phyloP scores from a whole-genome alignment of 192 early-diverging fungal species.

The Coemansia sp. region DNA sequence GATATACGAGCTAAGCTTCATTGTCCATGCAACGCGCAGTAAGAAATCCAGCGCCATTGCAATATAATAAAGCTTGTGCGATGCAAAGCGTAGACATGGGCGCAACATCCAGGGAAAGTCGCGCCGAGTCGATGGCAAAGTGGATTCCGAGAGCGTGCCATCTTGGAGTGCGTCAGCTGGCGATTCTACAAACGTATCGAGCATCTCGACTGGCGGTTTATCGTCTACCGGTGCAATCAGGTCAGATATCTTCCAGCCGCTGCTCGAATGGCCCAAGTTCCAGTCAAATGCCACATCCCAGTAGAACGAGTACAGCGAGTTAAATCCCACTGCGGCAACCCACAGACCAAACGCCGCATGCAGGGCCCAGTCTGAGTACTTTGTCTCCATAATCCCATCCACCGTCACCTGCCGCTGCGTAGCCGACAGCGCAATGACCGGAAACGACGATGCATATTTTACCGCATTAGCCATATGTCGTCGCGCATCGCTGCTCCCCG shows the following conservation, averaged over 20 bases:
- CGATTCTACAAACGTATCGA: not conserved
- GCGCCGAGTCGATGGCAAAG: not conserved
- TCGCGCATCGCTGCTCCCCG: constrained; percentile 36
- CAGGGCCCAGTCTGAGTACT: constrained; percentile 32
- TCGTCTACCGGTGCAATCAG: constrained; percentile 17
- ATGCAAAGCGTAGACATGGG: constrained; percentile 64
- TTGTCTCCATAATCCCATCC: constrained; percentile 17
- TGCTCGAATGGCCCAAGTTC: constrained; percentile 59
- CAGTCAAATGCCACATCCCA: constrained; percentile 97
- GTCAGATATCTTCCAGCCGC: constrained; percentile 40
- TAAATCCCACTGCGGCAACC: constrained; percentile 71
- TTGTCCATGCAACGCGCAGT: constrained; percentile 83
- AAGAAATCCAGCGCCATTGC: constrained; percentile 80
- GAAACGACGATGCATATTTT: constrained; percentile 80
- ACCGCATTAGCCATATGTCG: constrained; percentile 90
- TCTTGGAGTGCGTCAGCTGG: not conserved
- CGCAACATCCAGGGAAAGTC: constrained; percentile 54
- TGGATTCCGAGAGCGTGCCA: not conserved
- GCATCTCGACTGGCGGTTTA: not conserved
- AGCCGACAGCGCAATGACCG: constrained; percentile 49
- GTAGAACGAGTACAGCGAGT: constrained; percentile 91
- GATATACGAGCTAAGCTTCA: constrained; percentile 67
- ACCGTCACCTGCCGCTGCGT: constrained; percentile 25
- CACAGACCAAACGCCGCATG: constrained; percentile 46
- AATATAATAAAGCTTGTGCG: constrained; percentile 66